Conservation (phyloP, 2,329 filamentous ascomycete genomes). For the Monosporascus sp. region DNA sequence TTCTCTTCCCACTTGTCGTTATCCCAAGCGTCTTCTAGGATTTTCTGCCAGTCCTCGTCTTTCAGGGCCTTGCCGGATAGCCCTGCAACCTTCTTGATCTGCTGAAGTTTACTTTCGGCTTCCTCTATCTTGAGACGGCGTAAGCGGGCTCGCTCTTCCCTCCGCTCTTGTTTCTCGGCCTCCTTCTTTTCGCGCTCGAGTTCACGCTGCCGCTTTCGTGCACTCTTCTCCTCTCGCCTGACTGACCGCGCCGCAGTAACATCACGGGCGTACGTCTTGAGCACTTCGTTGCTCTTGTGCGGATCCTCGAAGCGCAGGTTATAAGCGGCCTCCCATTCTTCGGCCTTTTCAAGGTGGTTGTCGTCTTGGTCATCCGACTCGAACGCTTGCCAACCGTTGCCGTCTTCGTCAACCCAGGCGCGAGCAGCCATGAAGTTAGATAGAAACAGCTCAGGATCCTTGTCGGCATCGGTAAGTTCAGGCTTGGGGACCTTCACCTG, state of each 20-base stretch:
- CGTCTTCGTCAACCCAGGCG: conserved; percentile 74
- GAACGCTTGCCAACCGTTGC: conserved; percentile 69
- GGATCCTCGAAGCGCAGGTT: conserved; percentile 96
- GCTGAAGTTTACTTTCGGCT: conserved; percentile 76
- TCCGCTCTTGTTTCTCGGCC: conserved; percentile 67
- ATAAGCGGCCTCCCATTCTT: conserved; percentile 87
- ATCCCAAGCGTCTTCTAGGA: conserved; percentile 85
- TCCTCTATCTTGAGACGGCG: conserved; percentile 88
- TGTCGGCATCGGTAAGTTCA: conserved; percentile 72
- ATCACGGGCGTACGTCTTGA: conserved; percentile 87
- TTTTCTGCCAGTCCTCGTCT: conserved; percentile 76
- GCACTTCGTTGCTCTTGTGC: conserved; percentile 76
- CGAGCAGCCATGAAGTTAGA: conserved; percentile 91
- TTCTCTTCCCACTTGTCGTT: conserved; percentile 85
- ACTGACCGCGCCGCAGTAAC: conserved; percentile 77
- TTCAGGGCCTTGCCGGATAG: conserved; percentile 59
- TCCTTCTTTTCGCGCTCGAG: conserved; percentile 73
- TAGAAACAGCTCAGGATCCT: conserved; percentile 87
- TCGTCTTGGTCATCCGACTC: conserved; percentile 81
- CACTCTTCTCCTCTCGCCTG: conserved; percentile 73
- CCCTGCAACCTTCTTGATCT: conserved; percentile 87
- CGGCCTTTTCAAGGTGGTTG: conserved; percentile 66
- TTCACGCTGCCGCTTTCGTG: conserved; percentile 73
- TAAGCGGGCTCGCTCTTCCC: conserved; percentile 76
- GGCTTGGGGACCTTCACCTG: conserved; percentile 47